Conservation (phyloP, 768 basidiomycete genomes). For the Cubamyces sp. region DNA sequence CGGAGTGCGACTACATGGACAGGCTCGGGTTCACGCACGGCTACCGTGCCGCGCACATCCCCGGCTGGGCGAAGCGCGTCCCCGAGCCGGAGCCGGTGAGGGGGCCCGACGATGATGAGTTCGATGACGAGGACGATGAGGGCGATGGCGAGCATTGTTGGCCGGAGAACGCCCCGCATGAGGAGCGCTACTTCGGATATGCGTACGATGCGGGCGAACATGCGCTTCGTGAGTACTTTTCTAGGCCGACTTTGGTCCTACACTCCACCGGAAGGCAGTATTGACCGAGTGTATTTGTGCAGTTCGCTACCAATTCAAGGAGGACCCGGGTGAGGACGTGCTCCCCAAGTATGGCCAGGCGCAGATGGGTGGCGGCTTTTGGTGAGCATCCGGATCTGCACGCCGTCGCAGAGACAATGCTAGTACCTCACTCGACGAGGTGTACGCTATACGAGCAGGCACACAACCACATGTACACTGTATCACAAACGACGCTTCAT, state of each 20-base stretch:
- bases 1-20: conserved; percentile 38
- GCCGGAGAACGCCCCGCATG: conserved; percentile 35
- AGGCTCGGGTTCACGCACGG: conserved; percentile 30
- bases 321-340: conserved; percentile 5
- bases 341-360: conserved; percentile 8
- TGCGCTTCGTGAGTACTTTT: conserved; percentile 36
- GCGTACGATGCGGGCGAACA: conserved; percentile 42
- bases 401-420: no score
- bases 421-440: no score
- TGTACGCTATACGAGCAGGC: no score
- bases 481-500: no score
- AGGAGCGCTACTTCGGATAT: conserved; percentile 38
- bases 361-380: background rate
- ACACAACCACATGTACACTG: no score
- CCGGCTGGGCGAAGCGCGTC: conserved; percentile 7
- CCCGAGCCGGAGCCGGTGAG: conserved; percentile 6
- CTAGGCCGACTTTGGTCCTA: background rate
- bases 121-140: conserved; percentile 11
- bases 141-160: conserved; percentile 29
- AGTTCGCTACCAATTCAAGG: conserved; percentile 16
- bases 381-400: background rate
- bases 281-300: background rate
- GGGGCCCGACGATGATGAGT: conserved; percentile 23
- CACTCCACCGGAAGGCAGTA: background rate
- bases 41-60: conserved; percentile 29